Conservation (phyloP, 306 rosid species). For the Vigna radiata region DNA sequence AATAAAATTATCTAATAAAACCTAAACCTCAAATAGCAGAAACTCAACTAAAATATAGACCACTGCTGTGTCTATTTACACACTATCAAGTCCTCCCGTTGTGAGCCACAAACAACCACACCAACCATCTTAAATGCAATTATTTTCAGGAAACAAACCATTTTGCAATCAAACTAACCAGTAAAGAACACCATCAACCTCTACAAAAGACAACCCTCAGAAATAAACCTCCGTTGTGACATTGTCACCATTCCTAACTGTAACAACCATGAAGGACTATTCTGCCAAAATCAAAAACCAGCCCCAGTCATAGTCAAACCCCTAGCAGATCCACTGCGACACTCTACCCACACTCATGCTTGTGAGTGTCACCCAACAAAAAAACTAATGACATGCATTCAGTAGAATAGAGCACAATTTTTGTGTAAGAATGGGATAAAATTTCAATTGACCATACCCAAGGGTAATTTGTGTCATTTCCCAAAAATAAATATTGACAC, state of each 20-base stretch:
- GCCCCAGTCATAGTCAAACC: not conserved
- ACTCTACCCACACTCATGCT: not conserved
- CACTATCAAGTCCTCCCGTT: not conserved
- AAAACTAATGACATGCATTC: not conserved
- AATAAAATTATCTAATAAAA: not conserved
- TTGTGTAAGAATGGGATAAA: not conserved
- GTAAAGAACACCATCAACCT: not conserved
- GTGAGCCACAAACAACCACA: not conserved
- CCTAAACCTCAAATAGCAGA: not conserved
- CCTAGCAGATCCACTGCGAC: not conserved
- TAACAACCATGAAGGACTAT: not conserved
- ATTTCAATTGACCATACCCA: not conserved
- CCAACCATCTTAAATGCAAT: not conserved
- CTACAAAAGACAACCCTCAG: not conserved
- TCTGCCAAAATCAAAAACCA: not conserved
- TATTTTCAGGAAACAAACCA: not conserved
- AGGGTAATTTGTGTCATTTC: slow-evolving; percentile 8
- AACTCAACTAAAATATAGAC: not conserved
- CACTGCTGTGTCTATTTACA: not conserved
- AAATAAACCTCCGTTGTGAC: not conserved
- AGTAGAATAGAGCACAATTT: not conserved
- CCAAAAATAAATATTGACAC: not conserved
- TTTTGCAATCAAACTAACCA: not conserved
- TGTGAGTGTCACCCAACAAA: not conserved
- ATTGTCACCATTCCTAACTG: slow-evolving; percentile 3